Conservation (phyloP, 2,329 filamentous ascomycete species). For the Plenodomus lindquistii region DNA sequence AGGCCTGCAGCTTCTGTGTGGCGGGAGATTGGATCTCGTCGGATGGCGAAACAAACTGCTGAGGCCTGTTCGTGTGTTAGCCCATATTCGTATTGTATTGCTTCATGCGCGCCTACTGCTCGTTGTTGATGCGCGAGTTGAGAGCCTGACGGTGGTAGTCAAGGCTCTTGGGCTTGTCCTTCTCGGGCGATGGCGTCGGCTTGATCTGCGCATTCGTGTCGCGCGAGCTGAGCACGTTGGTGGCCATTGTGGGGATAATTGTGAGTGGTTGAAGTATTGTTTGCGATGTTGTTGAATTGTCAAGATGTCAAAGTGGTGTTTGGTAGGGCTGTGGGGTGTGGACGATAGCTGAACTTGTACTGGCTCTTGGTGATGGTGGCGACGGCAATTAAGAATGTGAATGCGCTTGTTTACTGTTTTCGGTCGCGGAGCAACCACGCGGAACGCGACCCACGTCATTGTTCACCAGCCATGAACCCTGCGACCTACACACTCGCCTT, state of each 20-base stretch:
- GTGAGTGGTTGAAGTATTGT: constrained; percentile 1
- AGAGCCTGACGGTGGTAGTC: constrained; percentile 78
- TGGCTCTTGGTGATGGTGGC: constrained; percentile 5
- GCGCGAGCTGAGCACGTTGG: constrained; percentile 65
- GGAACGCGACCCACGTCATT: constrained; percentile 13
- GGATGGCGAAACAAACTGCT: constrained; percentile 78
- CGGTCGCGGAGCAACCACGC: constrained; percentile 18
- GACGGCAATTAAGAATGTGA: constrained; percentile 3
- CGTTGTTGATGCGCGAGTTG: constrained; percentile 70
- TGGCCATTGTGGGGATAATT: constrained; percentile 53
- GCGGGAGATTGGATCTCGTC: constrained; percentile 88
- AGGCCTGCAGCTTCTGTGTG: constrained; percentile 77
- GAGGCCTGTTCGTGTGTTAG: constrained; percentile 44
- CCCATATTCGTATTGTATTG: not conserved
- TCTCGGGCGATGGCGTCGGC: constrained; percentile 25
- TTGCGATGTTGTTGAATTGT: not conserved
- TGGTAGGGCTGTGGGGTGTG: not conserved
- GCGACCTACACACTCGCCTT: not conserved
- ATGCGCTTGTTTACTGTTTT: constrained; percentile 7
- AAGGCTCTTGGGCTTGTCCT: constrained; percentile 53
- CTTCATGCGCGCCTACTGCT: constrained; percentile 57
- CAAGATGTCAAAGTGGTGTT: not conserved
- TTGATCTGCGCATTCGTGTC: constrained; percentile 63
- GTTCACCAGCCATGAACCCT: constrained; percentile 5
- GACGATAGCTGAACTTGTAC: not conserved